Conservation (phyloP, 305 asterid genomes). For the Fraxinus angustifolia region DNA sequence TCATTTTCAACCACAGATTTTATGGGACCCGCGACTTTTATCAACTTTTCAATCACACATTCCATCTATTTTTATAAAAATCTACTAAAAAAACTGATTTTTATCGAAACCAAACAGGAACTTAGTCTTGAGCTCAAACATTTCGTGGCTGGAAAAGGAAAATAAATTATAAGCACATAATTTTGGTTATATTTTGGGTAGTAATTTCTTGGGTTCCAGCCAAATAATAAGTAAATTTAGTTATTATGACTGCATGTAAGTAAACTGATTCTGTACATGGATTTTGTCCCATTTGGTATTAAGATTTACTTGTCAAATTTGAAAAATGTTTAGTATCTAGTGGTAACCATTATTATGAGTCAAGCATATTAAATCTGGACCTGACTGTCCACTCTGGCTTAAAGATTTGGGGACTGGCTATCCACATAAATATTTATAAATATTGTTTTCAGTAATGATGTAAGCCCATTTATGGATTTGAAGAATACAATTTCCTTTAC, state of each 20-base stretch:
- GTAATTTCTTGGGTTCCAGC: neutral
- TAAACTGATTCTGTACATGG: neutral
- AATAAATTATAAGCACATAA: neutral
- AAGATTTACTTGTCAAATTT: neutral
- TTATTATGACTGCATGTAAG: neutral
- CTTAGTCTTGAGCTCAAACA: neutral
- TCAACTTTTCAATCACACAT: neutral
- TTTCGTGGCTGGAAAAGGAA: neutral
- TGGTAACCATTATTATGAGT: neutral
- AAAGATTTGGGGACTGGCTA: neutral
- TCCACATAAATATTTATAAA: neutral
- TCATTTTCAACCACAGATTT: neutral
- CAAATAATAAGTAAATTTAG: neutral
- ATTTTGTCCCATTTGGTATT: neutral
- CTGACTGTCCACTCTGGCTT: neutral
- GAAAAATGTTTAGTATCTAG: neutral
- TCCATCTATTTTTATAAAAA: neutral
- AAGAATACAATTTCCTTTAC: slow-evolving; percentile 1
- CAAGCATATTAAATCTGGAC: neutral
- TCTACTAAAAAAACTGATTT: neutral
- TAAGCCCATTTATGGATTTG: neutral
- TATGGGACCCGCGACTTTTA: neutral
- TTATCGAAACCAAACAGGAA: neutral
- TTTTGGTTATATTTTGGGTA: neutral
- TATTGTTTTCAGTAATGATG: neutral